These are phyloP conservation scores for Fusarium annulatum DNA, from an alignment of 2,329 filamentous ascomycete genomes.

Conservation along the genomic window DNA sequence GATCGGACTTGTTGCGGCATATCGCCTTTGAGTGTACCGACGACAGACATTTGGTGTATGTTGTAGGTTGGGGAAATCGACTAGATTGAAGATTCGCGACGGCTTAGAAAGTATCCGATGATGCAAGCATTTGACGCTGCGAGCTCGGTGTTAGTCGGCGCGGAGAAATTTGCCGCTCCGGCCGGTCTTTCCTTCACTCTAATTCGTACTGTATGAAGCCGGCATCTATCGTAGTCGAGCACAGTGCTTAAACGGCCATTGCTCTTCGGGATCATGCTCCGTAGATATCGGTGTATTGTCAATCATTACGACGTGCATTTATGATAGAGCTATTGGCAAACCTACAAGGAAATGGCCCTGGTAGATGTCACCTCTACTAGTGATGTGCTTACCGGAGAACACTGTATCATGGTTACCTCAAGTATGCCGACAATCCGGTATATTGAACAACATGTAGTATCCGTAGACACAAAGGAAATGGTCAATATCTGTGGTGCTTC, in stretches of 20 bases:
- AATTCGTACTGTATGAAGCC: neutral
- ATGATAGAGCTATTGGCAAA: neutral
- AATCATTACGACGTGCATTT: neutral
- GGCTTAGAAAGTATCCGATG: slow-evolving; percentile 36
- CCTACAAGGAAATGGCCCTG: rapidly evolving
- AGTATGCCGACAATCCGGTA: neutral
- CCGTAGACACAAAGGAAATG: no score
- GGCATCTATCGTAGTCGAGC: rapidly evolving
- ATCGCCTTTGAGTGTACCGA: slow-evolving; percentile 60
- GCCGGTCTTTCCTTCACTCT: slow-evolving; percentile 14
- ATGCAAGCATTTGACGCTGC: slow-evolving; percentile 45
- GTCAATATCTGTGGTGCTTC: neutral
- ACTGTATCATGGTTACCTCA: neutral
- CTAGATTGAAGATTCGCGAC: slow-evolving; percentile 36
- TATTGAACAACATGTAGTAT: neutral
- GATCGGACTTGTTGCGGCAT: slow-evolving; percentile 68
- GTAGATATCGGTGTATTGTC: slow-evolving; percentile 19
- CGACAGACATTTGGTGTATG: slow-evolving; percentile 54
- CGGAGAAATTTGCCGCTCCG: slow-evolving; percentile 51
- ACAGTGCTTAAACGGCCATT: slow-evolving; percentile 3
- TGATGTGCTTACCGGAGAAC: neutral
- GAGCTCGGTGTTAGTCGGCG: slow-evolving; percentile 50
- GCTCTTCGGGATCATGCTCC: neutral
- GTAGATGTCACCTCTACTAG: no score
- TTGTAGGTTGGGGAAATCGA: slow-evolving; percentile 31